Evolutionary conservation across 371 early-diverging fungal genomes (phyloP).

Genomic region (Mucor indicus): DNA sequence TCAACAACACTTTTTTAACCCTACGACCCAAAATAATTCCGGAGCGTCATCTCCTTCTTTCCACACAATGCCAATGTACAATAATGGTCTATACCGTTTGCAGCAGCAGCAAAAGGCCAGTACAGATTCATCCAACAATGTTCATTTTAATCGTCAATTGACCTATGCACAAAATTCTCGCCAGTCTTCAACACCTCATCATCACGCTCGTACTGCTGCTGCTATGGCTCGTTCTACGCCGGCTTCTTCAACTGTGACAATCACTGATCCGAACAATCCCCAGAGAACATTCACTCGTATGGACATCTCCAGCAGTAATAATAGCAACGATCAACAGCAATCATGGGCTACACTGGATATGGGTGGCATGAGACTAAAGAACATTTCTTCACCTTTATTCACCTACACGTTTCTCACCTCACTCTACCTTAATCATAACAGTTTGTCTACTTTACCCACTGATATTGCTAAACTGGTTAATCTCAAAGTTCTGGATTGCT

Average conservation of each 20-base stretch:
- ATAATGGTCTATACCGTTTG: background rate
- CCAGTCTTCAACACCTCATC: slow-evolving; percentile 80
- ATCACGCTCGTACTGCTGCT: slow-evolving; percentile 81
- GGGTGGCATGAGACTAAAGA: slow-evolving; percentile 88
- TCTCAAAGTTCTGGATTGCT: slow-evolving; percentile 75
- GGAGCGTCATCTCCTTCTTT: background rate
- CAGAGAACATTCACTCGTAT: slow-evolving; percentile 33
- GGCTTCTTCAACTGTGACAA: slow-evolving; percentile 50
- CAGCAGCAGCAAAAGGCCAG: background rate
- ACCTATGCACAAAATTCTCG: slow-evolving; percentile 70
- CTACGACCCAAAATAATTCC: background rate
- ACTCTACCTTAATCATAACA: slow-evolving; percentile 93
- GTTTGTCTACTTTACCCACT: slow-evolving; percentile 72
- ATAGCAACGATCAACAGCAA: slow-evolving; percentile 4
- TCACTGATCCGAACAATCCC: slow-evolving; percentile 61
- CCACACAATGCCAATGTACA: background rate
- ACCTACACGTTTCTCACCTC: slow-evolving; percentile 80
- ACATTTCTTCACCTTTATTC: slow-evolving; percentile 71
- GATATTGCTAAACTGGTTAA: slow-evolving; percentile 68
- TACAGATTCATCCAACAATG: background rate
- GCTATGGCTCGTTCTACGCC: slow-evolving; percentile 46
- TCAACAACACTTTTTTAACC: slow-evolving; percentile 1
- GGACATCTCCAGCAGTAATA: slow-evolving; percentile 3
- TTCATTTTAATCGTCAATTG: slow-evolving; percentile 70
- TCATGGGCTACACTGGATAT: slow-evolving; percentile 85